Percentiles rank a stretch among this genome's conserved stretches.
phyloP scores from a whole-genome alignment of 306 rosid genomes.

The Castanea mollissima region DNA sequence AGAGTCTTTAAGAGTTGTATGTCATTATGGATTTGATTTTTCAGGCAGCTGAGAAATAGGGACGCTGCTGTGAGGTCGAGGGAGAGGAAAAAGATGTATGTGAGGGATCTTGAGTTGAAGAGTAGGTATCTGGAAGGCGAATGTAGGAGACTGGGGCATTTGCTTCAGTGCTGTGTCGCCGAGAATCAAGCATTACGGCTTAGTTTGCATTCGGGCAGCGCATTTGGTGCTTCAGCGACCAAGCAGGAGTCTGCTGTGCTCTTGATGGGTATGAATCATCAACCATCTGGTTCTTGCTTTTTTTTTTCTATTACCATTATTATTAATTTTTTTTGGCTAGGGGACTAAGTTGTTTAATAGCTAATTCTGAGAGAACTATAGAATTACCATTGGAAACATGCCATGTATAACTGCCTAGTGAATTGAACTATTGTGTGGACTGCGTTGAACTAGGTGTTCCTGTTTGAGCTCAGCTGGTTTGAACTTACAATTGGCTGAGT shows the following conservation, averaged over 20 bases:
- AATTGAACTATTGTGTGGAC: not conserved
- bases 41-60: constrained; percentile 91
- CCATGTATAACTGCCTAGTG: not conserved
- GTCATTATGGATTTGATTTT: constrained; percentile 3
- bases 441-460: no score
- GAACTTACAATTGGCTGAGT: not conserved
- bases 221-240: constrained; percentile 62
- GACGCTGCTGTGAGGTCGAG: constrained; percentile 88
- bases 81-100: constrained; percentile 79
- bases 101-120: constrained; percentile 74
- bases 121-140: constrained; percentile 84
- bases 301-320: not conserved
- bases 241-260: constrained; percentile 99
- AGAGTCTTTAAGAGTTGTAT: not conserved
- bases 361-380: no score
- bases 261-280: constrained; percentile 73
- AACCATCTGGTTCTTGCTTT: constrained; percentile 3
- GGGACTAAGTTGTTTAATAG: not conserved
- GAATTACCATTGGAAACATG: not conserved
- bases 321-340: not conserved
- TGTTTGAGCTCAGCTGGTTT: not conserved
- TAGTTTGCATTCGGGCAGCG: constrained; percentile 58
- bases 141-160: constrained; percentile 75
- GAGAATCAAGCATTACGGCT: constrained; percentile 83
- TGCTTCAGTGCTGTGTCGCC: constrained; percentile 83